phyloP scores from a whole-genome alignment of 495 filamentous ascomycete genomes.

The Penicillium simplicissimum region DNA sequence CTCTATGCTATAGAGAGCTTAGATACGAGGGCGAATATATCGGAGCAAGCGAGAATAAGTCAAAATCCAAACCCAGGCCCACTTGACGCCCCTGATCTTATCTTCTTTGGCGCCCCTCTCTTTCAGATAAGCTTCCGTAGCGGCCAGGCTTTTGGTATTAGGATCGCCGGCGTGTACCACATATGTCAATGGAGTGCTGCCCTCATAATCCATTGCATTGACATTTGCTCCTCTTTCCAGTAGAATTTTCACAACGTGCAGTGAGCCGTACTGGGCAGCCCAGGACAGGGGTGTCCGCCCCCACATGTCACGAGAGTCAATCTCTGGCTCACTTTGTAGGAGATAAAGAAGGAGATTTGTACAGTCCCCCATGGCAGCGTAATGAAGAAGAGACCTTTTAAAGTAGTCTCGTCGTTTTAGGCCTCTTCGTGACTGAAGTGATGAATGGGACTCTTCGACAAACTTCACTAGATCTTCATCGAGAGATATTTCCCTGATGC shows the following conservation, averaged over 20 bases:
- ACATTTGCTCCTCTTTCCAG: neutral
- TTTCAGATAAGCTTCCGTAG: neutral
- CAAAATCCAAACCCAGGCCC: neutral
- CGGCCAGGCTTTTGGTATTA: neutral
- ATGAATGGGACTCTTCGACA: neutral
- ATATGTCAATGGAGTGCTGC: neutral
- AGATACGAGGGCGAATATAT: neutral
- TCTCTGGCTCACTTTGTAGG: neutral
- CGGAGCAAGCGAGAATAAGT: neutral
- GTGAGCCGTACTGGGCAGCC: neutral
- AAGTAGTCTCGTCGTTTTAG: neutral
- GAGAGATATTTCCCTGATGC: conserved; percentile 3
- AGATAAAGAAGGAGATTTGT: neutral
- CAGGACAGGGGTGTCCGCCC: conserved; percentile 2
- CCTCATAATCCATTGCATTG: neutral
- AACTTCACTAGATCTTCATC: neutral
- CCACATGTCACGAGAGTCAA: neutral
- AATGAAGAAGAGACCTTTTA: conserved; percentile 5
- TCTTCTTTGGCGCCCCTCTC: neutral
- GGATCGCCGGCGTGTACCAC: neutral
- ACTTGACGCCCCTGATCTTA: neutral
- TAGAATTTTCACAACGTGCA: neutral
- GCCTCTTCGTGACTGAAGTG: conserved; percentile 1
- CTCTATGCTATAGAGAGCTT: neutral
- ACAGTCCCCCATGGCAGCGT: conserved; percentile 5